Evolutionary conservation across 345 rosid species (phyloP).

Genomic region (Viola odorata): DNA sequence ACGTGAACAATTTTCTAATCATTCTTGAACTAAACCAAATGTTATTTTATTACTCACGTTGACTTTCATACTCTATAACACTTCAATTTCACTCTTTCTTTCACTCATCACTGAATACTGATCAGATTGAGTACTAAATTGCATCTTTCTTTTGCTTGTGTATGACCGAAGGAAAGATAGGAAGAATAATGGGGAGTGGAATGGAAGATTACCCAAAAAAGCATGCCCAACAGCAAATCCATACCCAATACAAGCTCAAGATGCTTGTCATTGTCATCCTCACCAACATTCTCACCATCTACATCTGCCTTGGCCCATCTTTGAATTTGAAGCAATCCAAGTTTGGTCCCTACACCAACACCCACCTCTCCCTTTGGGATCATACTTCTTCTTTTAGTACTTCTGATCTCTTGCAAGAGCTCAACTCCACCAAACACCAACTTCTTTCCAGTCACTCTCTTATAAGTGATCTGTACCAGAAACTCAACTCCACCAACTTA

Average conservation of each 20-base stretch:
- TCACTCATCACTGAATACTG: too few relatives aligned
- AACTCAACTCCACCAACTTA: conserved; percentile 39
- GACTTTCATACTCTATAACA: too few relatives aligned
- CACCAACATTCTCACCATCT: conserved; percentile 41
- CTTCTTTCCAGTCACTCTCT: conserved; percentile 26
- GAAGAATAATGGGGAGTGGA: conserved; percentile 16
- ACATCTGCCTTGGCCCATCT: conserved; percentile 25
- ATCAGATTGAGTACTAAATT: neutral
- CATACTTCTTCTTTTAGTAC: too few relatives aligned
- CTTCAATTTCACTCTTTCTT: too few relatives aligned
- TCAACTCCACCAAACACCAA: conserved; percentile 28
- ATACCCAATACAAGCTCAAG: conserved; percentile 30
- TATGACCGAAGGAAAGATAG: neutral
- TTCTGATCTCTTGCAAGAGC: conserved; percentile 16
- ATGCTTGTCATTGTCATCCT: conserved; percentile 26
- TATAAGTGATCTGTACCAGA: conserved; percentile 24
- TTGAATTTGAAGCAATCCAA: too few relatives aligned
- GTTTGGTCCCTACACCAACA: too few relatives aligned
- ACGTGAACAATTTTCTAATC: too few relatives aligned
- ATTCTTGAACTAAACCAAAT: too few relatives aligned
- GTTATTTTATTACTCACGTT: too few relatives aligned
- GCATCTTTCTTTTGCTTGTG: too few relatives aligned
- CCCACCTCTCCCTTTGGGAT: conserved; percentile 7
- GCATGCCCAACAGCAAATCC: conserved; percentile 9
- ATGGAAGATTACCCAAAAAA: conserved; percentile 17